Conservation (phyloP, 495 filamentous ascomycete species). For the Pseudoneurospora amorphoporcata region DNA sequence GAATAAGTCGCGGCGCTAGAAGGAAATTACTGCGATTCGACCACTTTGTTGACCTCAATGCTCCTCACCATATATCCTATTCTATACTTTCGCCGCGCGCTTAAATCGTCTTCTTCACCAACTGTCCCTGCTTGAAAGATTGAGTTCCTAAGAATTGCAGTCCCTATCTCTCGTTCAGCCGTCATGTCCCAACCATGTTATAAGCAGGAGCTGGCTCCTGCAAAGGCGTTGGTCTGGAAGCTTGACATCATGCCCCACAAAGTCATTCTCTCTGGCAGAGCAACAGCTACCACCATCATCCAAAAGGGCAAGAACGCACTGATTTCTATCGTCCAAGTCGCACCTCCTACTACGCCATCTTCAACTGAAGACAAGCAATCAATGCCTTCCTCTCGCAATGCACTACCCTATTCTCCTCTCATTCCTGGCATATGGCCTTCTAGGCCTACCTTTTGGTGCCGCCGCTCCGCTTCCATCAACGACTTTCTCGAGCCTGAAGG, state of each 20-base stretch:
- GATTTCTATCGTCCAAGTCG: background rate
- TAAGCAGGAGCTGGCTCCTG: background rate
- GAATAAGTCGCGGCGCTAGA: background rate
- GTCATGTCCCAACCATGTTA: background rate
- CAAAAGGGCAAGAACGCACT: background rate
- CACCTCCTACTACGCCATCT: background rate
- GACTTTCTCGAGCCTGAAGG: background rate
- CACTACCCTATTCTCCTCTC: background rate
- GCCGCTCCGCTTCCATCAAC: background rate
- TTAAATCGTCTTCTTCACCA: background rate
- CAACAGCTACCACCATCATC: background rate
- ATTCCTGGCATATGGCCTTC: background rate
- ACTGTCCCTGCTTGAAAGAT: no score
- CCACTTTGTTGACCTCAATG: background rate
- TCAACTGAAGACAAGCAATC: background rate
- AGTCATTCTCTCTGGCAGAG: background rate
- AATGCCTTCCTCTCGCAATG: background rate
- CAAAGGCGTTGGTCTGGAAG: background rate
- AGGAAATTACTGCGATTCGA: background rate
- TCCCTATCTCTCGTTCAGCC: no score
- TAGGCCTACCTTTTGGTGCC: background rate
- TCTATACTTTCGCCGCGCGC: background rate
- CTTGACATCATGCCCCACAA: background rate
- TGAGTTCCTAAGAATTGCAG: no score
- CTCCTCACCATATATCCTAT: background rate